Conservation (phyloP, 257 asterid genomes). For the Ocimum tenuiflorum region DNA sequence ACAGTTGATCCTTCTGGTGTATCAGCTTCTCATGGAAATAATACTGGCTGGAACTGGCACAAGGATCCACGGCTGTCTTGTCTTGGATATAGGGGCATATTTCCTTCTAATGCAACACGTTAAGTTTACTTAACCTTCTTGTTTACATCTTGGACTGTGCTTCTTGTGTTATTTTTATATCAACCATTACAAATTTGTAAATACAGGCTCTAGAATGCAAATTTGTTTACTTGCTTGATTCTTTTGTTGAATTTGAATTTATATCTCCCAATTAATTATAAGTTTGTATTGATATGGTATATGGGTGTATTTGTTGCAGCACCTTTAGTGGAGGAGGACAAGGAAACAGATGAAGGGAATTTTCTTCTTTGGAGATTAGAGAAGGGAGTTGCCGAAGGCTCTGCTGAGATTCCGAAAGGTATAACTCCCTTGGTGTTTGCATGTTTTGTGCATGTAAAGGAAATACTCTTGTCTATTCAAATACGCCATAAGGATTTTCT, state of each 20-base stretch:
- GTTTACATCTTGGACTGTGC: not conserved
- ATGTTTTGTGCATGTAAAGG: not conserved
- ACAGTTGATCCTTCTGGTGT: constrained; percentile 51
- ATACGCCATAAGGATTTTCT: too few relatives aligned
- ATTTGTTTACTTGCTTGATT: not conserved
- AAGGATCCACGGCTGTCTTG: constrained; percentile 83
- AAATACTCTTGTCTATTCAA: too few relatives aligned
- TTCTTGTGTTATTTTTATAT: constrained; percentile 8
- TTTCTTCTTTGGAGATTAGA: constrained; percentile 83
- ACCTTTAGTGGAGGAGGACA: constrained; percentile 73
- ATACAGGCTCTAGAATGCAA: not conserved
- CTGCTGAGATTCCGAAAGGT: constrained; percentile 89
- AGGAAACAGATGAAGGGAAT: constrained; percentile 67
- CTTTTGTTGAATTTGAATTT: not conserved
- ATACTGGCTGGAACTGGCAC: constrained; percentile 68
- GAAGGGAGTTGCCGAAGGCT: constrained; percentile 91
- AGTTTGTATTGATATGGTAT: not conserved
- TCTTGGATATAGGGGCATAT: constrained; percentile 84
- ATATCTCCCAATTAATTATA: not conserved
- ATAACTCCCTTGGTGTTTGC: not conserved
- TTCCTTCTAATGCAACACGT: constrained; percentile 65
- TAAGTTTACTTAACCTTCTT: constrained; percentile 22
- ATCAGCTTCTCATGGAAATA: constrained; percentile 50
- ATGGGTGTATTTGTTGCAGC: constrained; percentile 41
- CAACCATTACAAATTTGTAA: not conserved